phyloP scores from a whole-genome alignment of 1,284 basidiomycete genomes.

The Puccinia sorghi region DNA sequence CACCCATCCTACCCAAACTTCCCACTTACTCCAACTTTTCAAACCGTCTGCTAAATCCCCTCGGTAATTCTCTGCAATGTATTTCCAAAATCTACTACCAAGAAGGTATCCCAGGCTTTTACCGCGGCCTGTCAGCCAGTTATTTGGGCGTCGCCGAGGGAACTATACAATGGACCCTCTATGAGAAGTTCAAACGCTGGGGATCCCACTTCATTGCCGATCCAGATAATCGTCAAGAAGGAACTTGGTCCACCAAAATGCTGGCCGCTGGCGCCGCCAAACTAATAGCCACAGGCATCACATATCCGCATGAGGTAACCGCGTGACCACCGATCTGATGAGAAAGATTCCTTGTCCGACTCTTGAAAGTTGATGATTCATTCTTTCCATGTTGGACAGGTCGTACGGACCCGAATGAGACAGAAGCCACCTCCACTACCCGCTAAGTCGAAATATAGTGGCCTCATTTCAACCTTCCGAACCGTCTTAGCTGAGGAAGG shows the following conservation, averaged over 20 bases:
- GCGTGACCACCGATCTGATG: conserved; percentile 95
- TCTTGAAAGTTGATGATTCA: background rate
- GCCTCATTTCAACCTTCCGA: conserved; percentile 78
- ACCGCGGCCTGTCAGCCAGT: conserved; percentile 90
- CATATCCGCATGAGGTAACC: conserved; percentile 89
- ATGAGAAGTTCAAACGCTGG: conserved; percentile 74
- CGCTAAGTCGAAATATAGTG: conserved; percentile 70
- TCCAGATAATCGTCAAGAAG: conserved; percentile 2
- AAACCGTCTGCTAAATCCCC: conserved; percentile 5
- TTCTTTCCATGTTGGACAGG: conserved; percentile 61
- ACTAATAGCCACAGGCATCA: conserved; percentile 85
- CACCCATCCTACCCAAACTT: conserved; percentile 3
- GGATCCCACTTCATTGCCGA: conserved; percentile 25
- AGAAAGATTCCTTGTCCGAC: conserved; percentile 52
- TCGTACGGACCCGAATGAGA: conserved; percentile 84
- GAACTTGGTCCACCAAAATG: conserved; percentile 74
- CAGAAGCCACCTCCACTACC: conserved; percentile 64
- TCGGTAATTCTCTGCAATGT: conserved; percentile 63
- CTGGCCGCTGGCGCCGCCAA: conserved; percentile 92
- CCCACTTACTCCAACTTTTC: conserved; percentile 29
- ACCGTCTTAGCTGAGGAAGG: conserved; percentile 90
- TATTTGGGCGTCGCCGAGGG: conserved; percentile 95
- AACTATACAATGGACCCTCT: conserved; percentile 96
- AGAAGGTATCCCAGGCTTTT: conserved; percentile 85
- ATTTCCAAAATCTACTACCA: conserved; percentile 71